These are phyloP conservation scores for Vaccinium vitisidaea DNA, from an alignment of 148 eudicot genomes.

Conservation along the genomic window DNA sequence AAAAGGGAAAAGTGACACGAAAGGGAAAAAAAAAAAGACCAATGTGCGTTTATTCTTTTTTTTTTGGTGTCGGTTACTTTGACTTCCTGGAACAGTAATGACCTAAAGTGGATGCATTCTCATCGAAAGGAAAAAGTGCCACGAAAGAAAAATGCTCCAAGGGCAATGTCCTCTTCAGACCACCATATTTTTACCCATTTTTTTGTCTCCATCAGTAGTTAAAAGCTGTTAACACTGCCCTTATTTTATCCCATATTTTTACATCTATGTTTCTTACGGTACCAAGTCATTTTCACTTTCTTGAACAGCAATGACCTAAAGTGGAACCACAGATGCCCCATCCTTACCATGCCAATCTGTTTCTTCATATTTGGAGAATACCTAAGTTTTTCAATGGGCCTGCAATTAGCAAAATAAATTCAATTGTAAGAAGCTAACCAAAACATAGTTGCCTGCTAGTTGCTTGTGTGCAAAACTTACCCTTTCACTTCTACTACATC, in stretches of 20 bases:
- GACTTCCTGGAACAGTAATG: neutral
- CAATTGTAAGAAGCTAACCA: slow-evolving; percentile 11
- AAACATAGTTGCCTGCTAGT: neutral
- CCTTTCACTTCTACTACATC: slow-evolving; percentile 98
- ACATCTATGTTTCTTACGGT: too few relatives aligned
- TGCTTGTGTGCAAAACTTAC: slow-evolving; percentile 31
- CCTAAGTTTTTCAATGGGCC: slow-evolving; percentile 93
- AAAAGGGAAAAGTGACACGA: too few relatives aligned
- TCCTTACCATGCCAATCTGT: slow-evolving; percentile 94
- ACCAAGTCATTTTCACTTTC: neutral
- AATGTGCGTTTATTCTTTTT: neutral
- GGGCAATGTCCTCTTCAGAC: neutral
- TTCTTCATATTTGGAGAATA: slow-evolving; percentile 99
- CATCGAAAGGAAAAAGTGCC: neutral
- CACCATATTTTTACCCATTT: neutral
- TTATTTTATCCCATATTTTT: neutral
- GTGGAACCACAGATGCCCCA: neutral
- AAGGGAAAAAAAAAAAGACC: too few relatives aligned
- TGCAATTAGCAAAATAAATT: slow-evolving; percentile 33
- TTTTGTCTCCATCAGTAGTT: neutral
- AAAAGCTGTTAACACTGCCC: neutral
- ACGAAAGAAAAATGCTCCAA: neutral
- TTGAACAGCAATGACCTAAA: neutral
- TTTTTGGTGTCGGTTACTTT: neutral
- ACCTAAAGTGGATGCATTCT: neutral